Evolutionary conservation across 352 stramenopile species (phyloP), one percentile per base, ranked within the genome.

Genomic region (Phytophthora sansomeana): DNA sequence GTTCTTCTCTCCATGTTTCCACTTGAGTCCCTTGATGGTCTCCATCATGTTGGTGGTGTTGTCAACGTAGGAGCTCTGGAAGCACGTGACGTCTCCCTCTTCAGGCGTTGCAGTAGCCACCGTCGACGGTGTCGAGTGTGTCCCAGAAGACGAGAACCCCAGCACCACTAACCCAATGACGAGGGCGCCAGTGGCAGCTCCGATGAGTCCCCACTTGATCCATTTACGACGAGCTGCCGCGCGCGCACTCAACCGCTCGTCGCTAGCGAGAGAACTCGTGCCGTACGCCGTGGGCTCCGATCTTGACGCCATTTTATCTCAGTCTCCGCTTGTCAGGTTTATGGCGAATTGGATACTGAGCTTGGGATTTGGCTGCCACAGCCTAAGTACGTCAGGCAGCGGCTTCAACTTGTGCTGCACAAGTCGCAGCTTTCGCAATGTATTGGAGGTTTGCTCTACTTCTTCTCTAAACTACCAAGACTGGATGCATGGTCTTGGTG

Each of bases 21-120:
- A 87, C 57, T 77, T 75, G 29, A 92, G 70, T 0, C 74, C 82
- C 5, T 49, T 39, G 50, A 91, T 78, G 10, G 70, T 70, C 54
- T 89, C 62, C 75, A 91, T 91, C 81, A 93, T 90, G 51, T 81
- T 77, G 30, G 77, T 83, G 57, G 80, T 61, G 48, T 78, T 78
- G 57, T 82, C 64, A 3, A 82, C 48, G 35, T 88, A 91, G 11
- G 80, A 88, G 57, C 85, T 93, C 68, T 93, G 85, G 66, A 83
- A 80, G 50, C 80, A 87, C 44, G 75, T 44, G 51, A 92, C 30
- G 13, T 52, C 43, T 9, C 30, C 51, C 3, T 60, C 36, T 29
- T 74, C 41, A 0, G 55, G 39, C 0, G 30, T 50, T 28, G 51
- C 30, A 52, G 44, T 61, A 13, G 43, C 39, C 33, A 50, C 44